Percentiles rank a stretch among this genome's conserved stretches.
Conservation (phyloP, 2,329 filamentous ascomycete genomes). For the Ophiocordyceps australis region DNA sequence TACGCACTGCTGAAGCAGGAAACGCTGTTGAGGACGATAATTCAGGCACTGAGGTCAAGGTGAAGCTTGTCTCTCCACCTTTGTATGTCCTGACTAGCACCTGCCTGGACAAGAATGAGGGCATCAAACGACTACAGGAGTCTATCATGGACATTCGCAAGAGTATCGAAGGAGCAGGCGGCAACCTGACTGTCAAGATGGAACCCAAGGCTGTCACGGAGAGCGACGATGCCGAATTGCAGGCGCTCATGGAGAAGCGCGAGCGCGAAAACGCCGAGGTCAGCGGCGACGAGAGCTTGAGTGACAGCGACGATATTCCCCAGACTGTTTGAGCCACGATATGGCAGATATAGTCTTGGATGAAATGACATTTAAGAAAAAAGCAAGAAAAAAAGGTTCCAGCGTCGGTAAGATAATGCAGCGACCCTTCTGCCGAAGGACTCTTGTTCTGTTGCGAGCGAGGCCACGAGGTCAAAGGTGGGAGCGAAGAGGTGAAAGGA, state of each 20-base stretch:
- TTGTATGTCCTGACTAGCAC: constrained; percentile 93
- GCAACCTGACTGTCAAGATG: constrained; percentile 85
- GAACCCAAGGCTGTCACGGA: constrained; percentile 97
- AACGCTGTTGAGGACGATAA: constrained; percentile 45
- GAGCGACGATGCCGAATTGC: constrained; percentile 91
- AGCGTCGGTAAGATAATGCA: too few species aligned
- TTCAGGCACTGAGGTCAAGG: constrained; percentile 69
- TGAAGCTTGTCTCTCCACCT: constrained; percentile 93
- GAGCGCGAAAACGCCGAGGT: constrained; percentile 97
- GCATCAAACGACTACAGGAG: constrained; percentile 70
- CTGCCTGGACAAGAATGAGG: constrained; percentile 79
- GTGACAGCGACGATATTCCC: constrained; percentile 69
- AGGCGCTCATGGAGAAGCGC: constrained; percentile 97
- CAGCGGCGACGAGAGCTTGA: constrained; percentile 90
- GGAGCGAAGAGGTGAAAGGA: too few species aligned
- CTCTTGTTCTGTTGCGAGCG: too few species aligned
- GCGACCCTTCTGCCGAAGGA: too few species aligned
- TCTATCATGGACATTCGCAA: constrained; percentile 75
- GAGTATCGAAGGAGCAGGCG: constrained; percentile 62
- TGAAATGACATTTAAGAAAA: too few species aligned
- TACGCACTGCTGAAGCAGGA: constrained; percentile 77
- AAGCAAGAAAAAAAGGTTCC: too few species aligned
- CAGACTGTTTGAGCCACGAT: constrained; percentile 21
- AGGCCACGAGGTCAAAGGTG: too few species aligned
- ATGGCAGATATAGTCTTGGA: too few species aligned